Conservation (phyloP, 2,329 filamentous ascomycete genomes). For the Rhexocercosporidium sp. region DNA sequence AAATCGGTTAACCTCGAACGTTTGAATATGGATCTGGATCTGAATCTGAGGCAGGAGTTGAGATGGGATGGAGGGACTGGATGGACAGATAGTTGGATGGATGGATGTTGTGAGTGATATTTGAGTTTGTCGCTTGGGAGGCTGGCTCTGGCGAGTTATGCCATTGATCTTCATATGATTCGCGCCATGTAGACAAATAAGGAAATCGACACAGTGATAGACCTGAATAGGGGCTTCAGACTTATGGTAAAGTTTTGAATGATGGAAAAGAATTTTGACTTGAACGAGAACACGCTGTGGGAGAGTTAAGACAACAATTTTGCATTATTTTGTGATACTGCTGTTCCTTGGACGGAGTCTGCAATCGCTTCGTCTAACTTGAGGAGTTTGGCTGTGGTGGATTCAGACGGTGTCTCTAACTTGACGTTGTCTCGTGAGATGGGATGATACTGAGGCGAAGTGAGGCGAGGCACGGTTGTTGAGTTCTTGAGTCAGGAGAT, state of each 20-base stretch:
- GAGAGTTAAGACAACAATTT: no score
- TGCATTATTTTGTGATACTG: neutral
- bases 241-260: neutral
- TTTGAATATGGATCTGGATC: neutral
- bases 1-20: neutral
- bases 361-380: neutral
- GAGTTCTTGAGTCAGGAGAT: constrained; percentile 5
- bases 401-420: neutral
- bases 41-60: neutral
- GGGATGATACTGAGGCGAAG: constrained; percentile 6
- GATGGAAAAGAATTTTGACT: no score
- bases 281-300: no score
- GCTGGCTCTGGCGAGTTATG: no score
- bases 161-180: neutral
- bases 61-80: no score
- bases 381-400: neutral
- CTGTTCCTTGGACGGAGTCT: neutral
- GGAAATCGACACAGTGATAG: neutral
- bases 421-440: constrained; percentile 9
- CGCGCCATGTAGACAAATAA: neutral
- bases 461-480: constrained; percentile 1
- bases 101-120: neutral
- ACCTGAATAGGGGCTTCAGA: neutral
- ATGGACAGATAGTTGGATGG: neutral
- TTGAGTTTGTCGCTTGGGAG: no score